Conservation (phyloP, 164 flowering plant genomes). For the Malania oleifera region DNA sequence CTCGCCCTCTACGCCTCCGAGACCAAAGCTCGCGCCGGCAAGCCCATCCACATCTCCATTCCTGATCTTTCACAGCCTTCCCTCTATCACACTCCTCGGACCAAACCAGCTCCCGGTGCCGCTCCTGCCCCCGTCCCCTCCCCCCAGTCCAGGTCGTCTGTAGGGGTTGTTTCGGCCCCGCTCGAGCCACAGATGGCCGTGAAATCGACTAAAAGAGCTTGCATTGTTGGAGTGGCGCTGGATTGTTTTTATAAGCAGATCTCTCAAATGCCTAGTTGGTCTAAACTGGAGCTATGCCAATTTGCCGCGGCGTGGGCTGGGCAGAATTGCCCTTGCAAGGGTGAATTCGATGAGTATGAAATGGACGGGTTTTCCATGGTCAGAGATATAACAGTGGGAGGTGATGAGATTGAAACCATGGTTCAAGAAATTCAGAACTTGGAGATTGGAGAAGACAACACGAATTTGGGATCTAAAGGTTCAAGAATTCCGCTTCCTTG, state of each 20-base stretch:
- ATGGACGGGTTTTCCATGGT: conserved; percentile 11
- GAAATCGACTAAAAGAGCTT: conserved; percentile 80
- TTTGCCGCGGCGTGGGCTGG: conserved; percentile 79
- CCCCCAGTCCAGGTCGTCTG: conserved; percentile 14
- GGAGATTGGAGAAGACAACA: conserved; percentile 23
- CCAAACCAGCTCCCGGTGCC: conserved; percentile 10
- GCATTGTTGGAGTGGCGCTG: conserved; percentile 63
- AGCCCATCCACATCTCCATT: conserved; percentile 53
- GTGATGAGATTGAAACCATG: conserved; percentile 19
- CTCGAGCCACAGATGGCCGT: conserved; percentile 86
- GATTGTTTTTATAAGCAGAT: conserved; percentile 74
- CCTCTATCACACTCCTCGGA: conserved; percentile 67
- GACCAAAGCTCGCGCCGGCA: conserved; percentile 62
- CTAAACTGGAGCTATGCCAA: conserved; percentile 69
- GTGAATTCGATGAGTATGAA: conserved; percentile 22
- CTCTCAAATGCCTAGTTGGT: conserved; percentile 84
- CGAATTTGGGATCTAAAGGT: conserved; percentile 26
- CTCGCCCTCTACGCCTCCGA: conserved; percentile 66
- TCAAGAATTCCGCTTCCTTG: conserved; percentile 83
- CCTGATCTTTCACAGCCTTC: conserved; percentile 86
- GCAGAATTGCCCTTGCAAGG: conserved; percentile 57
- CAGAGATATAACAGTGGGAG: conserved; percentile 17
- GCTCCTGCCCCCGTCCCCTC: conserved; percentile 5
- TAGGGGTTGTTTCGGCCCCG: conserved; percentile 54
- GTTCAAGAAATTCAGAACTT: conserved; percentile 33